phyloP scores from a whole-genome alignment of 495 filamentous ascomycete genomes.

The Trichocladium uniseriatum region DNA sequence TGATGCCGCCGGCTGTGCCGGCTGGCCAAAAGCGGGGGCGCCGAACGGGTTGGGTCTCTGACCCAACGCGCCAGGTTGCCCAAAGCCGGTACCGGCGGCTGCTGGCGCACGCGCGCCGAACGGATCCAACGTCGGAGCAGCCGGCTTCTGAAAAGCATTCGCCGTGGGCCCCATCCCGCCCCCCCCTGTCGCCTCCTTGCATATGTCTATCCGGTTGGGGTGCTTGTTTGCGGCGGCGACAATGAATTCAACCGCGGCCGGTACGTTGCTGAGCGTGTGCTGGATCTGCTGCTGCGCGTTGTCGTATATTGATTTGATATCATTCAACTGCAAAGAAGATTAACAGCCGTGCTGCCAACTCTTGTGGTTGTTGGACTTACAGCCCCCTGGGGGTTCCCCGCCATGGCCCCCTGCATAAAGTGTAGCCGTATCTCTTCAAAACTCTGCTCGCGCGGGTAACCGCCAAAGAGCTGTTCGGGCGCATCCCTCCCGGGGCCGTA shows the following conservation, averaged over 20 bases:
- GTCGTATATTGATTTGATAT: conserved; percentile 50
- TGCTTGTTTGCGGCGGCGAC: conserved; percentile 59
- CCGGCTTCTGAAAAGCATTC: conserved; percentile 11
- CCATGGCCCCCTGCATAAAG: conserved; percentile 49
- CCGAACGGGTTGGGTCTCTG: conserved; percentile 35
- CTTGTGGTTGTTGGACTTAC: conserved; percentile 27
- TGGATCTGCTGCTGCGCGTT: conserved; percentile 62
- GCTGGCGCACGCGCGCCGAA: conserved; percentile 25
- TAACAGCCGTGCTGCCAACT: conserved; percentile 1
- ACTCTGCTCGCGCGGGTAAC: conserved; percentile 67
- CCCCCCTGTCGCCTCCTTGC: conserved; percentile 27
- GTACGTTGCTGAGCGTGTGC: conserved; percentile 51
- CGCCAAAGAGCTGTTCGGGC: conserved; percentile 73
- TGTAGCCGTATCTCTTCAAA: conserved; percentile 70
- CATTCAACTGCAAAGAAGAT: conserved; percentile 38
- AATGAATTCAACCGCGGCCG: conserved; percentile 65
- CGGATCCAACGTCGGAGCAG: conserved; percentile 10
- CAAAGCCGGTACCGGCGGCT: conserved; percentile 25
- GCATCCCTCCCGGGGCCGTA: conserved; percentile 66
- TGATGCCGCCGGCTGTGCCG: conserved; percentile 28
- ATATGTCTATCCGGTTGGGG: conserved; percentile 71
- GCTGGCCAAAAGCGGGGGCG: conserved; percentile 32
- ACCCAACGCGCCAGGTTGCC: conserved; percentile 35
- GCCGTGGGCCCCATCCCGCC: conserved; percentile 6
- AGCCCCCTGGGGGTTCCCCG: conserved; percentile 55